Evolutionary conservation across 169 alveolate species (phyloP), one percentile per base, ranked within the genome.

Genomic region (Plasmodium falciparum): DNA sequence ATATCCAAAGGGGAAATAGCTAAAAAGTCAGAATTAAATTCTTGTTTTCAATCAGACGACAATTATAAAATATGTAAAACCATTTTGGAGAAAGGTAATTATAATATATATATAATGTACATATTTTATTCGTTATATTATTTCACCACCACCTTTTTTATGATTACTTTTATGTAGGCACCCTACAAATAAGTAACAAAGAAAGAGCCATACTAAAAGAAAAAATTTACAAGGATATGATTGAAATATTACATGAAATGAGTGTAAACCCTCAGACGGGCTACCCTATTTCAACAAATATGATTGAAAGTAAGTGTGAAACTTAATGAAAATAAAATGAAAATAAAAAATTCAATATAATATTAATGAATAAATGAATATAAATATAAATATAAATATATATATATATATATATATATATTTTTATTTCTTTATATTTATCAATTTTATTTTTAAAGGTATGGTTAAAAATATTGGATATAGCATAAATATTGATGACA

Each of bases 1-100:
- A n/a, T 97, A 33, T 94, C 98, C 15, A 98, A 97, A 91, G 99
- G 99, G 20, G 98, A 97, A 76, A 88, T 97, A 17, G 99, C 99
- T 72, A 96, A 96, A 11, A 92, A 93, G 75, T 97, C 97, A 69
- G 98, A 97, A 73, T 76, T 98, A 65, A 69, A 88, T 73, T 93
- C 94, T 63, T 98, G 95, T 59, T 98, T 98, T 78, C 97, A 97
- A 50, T 94, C 98, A 1, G 93, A 89, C 54, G 85, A 97, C 59
- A 83, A 94, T 45, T 96, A 95, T 58, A 94, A 92, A n/a, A 97
- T 98, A 43, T 92, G 98, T 88, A 95, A 94, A 88, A 93, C 94
- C 62, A 98, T 98, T 29, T 95, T 98, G 62, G 98, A 97, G 58
- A 98, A 97, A 75, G 99, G 99, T 93, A 62, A 15, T 56, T 56